Evolutionary conservation across 768 basidiomycete genomes (phyloP), one percentile per base, ranked within the genome.

Genomic region (Multifurca ochricompacta): DNA sequence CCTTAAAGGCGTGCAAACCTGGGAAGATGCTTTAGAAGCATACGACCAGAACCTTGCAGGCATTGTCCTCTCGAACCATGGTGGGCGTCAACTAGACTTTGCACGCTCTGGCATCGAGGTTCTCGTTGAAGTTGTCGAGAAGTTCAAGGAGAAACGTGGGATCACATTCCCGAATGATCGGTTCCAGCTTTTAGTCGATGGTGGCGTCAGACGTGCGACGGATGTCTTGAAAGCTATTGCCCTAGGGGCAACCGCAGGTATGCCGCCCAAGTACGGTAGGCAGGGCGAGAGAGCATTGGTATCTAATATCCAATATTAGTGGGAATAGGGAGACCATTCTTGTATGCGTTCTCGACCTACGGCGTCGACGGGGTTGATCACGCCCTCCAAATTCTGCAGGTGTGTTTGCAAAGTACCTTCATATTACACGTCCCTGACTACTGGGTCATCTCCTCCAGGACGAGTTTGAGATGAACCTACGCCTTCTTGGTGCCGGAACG

Each of bases 391-490:
- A 89, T 95, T 47, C 68, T 94, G 42, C 76, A 77, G 59, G 89
- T 86, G 62, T 48, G 79, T 65, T 3, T 23, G 13, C 7, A 11
- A 34, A 27, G 42, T 7, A 21, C 23, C 3, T 28, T 30, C 39
- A 51, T 18, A 16, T 16, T 16, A 30, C 21, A 9, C 34, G 14
- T 2, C 5, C 27, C 53, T 48, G 23, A 53, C 61, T 11, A 59
- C 30, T 7, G 35, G 6, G 42, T 35, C 35, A 16, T 23, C 16
- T 48, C 18, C 6, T 56, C 8, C 65, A 97, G 91, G 91, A 94
- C 62, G 95, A 99, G 68, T 91, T 99, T 63, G 91, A 94, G 74
- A 97, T 98, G 95, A 93, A 95, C 70, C 78, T 97, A 80, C 85
- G 94, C 14, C 74, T 98, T 1, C 70, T 99, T 27, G 95, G 95